Percentiles rank a stretch among this genome's conserved stretches.
Evolutionary conservation across 495 filamentous ascomycete genomes (phyloP).

Genomic region (Neurospora sp.): DNA sequence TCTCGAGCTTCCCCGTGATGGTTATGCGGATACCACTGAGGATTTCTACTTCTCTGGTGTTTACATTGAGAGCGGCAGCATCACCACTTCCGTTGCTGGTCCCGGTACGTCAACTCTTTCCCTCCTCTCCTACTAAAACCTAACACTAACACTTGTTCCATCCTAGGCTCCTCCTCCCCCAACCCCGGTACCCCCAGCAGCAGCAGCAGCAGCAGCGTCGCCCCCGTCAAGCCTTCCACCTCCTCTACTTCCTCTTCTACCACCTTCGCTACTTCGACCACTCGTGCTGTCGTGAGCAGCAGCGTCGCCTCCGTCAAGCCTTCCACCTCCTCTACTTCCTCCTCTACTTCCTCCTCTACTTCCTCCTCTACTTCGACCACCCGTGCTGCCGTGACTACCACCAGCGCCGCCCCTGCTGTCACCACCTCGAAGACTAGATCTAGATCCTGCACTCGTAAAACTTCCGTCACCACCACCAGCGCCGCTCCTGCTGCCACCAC

Average conservation of each 20-base stretch:
- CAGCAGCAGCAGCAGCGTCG: constrained; percentile 5
- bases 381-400: background rate
- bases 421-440: background rate
- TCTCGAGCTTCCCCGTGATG: constrained; percentile 52
- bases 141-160: background rate
- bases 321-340: constrained; percentile 4
- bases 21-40: constrained; percentile 43
- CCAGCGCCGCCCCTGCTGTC: background rate
- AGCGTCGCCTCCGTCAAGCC: background rate
- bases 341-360: constrained; percentile 3
- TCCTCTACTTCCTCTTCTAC: constrained; percentile 7
- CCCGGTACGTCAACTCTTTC: constrained; percentile 12
- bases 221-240: background rate
- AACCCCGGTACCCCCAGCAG: background rate
- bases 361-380: constrained; percentile 1
- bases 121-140: background rate
- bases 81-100: constrained; percentile 42
- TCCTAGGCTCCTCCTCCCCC: background rate
- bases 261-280: constrained; percentile 1
- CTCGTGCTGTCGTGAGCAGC: constrained; percentile 1
- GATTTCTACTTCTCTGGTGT: constrained; percentile 68
- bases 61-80: constrained; percentile 54
- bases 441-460: background rate
- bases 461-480: constrained; percentile 7
- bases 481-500: constrained; percentile 9